phyloP scores from a whole-genome alignment of 495 filamentous ascomycete species.

The Evansstolkia leycettana region DNA sequence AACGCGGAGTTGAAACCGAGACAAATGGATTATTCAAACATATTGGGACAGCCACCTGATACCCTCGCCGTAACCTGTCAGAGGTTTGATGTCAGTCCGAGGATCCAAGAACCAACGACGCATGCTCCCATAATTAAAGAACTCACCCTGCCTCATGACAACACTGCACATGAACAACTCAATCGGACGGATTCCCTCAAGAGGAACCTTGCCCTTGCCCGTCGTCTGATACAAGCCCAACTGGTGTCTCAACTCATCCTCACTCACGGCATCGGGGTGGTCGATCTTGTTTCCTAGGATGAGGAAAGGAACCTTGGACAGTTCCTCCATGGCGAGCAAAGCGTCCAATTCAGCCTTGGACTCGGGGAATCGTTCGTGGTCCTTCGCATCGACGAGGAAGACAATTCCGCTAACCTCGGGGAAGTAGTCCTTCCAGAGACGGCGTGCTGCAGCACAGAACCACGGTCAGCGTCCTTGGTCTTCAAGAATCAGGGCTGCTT shows the following conservation, averaged over 20 bases:
- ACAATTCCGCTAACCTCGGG: constrained; percentile 97
- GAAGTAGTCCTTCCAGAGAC: constrained; percentile 98
- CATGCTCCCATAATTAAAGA: not conserved
- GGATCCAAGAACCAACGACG: not conserved
- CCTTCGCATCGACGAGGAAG: constrained; percentile 95
- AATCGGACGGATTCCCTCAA: constrained; percentile 90
- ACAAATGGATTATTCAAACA: constrained; percentile 20
- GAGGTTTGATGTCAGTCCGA: constrained; percentile 2
- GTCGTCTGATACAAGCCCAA: constrained; percentile 93
- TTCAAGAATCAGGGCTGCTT: too few species aligned
- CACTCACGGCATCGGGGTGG: constrained; percentile 84
- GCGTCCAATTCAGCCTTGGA: constrained; percentile 95
- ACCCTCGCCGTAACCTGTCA: constrained; percentile 39
- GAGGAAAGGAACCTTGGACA: constrained; percentile 86
- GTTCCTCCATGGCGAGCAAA: constrained; percentile 85
- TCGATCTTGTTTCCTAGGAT: constrained; percentile 98
- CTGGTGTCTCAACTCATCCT: constrained; percentile 85
- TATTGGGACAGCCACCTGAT: constrained; percentile 45
- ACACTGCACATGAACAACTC: constrained; percentile 99
- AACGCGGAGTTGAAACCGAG: not conserved
- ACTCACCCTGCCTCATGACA: constrained; percentile 87
- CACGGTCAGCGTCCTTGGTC: not conserved
- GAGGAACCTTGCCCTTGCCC: constrained; percentile 91
- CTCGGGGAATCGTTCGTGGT: constrained; percentile 85
- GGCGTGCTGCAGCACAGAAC: constrained; percentile 52